phyloP scores from a whole-genome alignment of 805 yeast species.

The Dipodascus geniculatus region DNA sequence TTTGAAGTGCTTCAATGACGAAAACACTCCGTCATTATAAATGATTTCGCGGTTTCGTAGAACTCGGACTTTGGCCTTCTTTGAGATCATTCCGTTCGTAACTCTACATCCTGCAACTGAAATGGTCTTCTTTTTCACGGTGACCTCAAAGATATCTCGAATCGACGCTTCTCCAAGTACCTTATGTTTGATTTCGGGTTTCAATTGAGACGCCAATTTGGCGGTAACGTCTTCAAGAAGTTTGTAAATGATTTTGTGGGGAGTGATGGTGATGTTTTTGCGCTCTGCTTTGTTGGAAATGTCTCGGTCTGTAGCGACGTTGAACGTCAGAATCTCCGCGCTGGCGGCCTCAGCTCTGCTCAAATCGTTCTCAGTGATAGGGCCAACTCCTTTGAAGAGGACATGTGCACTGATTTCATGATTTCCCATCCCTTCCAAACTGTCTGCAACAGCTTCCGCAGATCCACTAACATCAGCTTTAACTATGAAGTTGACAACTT shows the following conservation, averaged over 20 bases:
- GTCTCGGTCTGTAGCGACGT: slow-evolving; percentile 55
- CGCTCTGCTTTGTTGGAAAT: slow-evolving; percentile 45
- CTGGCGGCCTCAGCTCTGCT: slow-evolving; percentile 57
- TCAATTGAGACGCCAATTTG: slow-evolving; percentile 44
- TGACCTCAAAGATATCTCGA: slow-evolving; percentile 60
- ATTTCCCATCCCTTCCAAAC: slow-evolving; percentile 74
- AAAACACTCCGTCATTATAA: slow-evolving; percentile 44
- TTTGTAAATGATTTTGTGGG: slow-evolving; percentile 75
- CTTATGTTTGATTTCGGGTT: slow-evolving; percentile 57
- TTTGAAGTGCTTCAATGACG: slow-evolving; percentile 69
- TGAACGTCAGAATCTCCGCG: slow-evolving; percentile 71
- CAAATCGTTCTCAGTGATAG: slow-evolving; percentile 55
- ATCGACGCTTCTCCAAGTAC: slow-evolving; percentile 56
- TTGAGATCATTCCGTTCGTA: slow-evolving; percentile 49
- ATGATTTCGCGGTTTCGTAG: slow-evolving; percentile 37
- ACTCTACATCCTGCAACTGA: slow-evolving; percentile 86
- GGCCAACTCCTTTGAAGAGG: slow-evolving; percentile 66
- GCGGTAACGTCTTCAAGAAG: slow-evolving; percentile 74
- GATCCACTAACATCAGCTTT: slow-evolving; percentile 94
- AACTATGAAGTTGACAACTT: slow-evolving; percentile 41
- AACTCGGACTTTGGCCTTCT: slow-evolving; percentile 48
- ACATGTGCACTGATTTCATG: slow-evolving; percentile 68
- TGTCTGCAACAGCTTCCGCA: slow-evolving; percentile 81
- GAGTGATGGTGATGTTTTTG: slow-evolving; percentile 44
- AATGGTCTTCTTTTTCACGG: slow-evolving; percentile 39